These are phyloP conservation scores for Anthoceros angustus DNA, from an alignment of 225 moss, liverwort and hornwort species.

Conservation along the genomic window DNA sequence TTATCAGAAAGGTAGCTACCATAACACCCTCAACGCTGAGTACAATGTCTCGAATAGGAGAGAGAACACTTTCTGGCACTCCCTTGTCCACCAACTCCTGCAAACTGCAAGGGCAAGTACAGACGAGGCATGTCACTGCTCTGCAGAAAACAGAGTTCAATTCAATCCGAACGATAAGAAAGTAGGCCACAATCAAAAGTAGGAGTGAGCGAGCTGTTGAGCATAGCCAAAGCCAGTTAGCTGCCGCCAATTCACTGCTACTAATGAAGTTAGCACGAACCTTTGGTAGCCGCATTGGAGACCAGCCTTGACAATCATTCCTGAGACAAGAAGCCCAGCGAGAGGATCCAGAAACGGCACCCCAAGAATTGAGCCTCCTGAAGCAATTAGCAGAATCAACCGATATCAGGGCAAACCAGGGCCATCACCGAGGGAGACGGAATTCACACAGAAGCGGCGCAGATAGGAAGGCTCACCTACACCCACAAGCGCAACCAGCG, in stretches of 20 bases:
- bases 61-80: constrained; percentile 53
- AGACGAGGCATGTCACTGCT: background rate
- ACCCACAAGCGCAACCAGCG: constrained; percentile 76
- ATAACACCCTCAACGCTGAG: constrained; percentile 66
- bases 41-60: constrained; percentile 62
- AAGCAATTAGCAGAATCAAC: background rate
- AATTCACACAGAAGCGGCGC: background rate
- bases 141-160: background rate
- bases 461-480: constrained; percentile 34
- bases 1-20: constrained; percentile 23
- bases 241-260: background rate
- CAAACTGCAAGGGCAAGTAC: constrained; percentile 23
- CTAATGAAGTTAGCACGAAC: constrained; percentile 11
- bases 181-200: background rate
- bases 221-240: background rate
- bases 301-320: constrained; percentile 90
- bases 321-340: constrained; percentile 83
- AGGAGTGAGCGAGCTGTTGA: background rate
- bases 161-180: background rate
- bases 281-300: constrained; percentile 73
- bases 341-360: constrained; percentile 66
- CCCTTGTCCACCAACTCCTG: constrained; percentile 92
- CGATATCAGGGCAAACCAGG: background rate
- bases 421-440: background rate
- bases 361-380: constrained; percentile 66